Evolutionary conservation across 805 yeast genomes (phyloP), one percentile per base, ranked within the genome.

Genomic region (Candida manassasensis): DNA sequence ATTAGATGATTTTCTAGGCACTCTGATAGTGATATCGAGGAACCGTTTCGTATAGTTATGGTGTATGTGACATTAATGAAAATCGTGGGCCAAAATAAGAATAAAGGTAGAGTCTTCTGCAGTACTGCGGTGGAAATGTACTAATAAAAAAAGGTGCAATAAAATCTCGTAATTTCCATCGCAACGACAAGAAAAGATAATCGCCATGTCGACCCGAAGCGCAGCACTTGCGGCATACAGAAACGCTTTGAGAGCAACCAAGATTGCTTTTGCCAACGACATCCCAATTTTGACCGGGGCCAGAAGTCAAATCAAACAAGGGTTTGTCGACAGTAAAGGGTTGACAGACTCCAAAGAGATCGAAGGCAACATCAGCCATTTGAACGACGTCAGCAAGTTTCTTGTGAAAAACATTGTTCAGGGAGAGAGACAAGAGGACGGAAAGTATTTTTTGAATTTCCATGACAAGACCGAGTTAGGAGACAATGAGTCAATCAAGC

Each of bases 401-500:
- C 64, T 90, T 39, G 67, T 73, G 32, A 67, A 71, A 39, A 90
- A 90, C 56, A 69, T 90, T n/a, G 97, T 90, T 3, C 98, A 90
- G 61, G 97, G 95, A 6, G 66, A 61, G 41, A 71, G 61, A 47
- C 57, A 64, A 35, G 63, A 57, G 2, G 63, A 63, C 11, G 71
- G 67, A 2, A 71, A 63, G 32, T 76, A 69, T 50, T 57, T 61
- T 34, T 67, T 90, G 49, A 81, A 81, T 45, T 79, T 90, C 46
- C 96, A 87, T 53, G 61, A 75, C 32, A 77, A 82, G 32, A 84
- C 94, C 0, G 97, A 90, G 59, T 65, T 90, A 35, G 97, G 97
- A 13, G 96, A 88, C 53, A 90, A 90, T 55, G 95, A 88, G 22
- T 71, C 78, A 30, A 72, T 85, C 46, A 84, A 81, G 55, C 73